These are phyloP conservation scores for Ceratobasidium sp. DNA, from an alignment of 1,284 basidiomycete genomes.

Conservation along the genomic window DNA sequence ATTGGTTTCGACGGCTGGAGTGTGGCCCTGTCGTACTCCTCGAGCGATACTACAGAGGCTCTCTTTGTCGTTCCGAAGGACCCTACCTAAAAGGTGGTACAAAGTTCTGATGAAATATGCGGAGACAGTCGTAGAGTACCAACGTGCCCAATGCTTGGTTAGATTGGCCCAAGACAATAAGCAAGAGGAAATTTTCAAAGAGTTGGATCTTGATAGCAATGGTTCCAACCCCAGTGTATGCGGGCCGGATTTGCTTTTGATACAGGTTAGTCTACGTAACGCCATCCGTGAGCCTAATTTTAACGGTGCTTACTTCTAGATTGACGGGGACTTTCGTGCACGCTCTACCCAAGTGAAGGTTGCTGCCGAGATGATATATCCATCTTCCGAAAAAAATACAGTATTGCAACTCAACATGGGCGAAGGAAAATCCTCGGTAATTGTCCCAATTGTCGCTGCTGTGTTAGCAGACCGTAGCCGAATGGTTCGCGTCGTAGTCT, in stretches of 20 bases:
- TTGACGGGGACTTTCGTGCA: slow-evolving; percentile 60
- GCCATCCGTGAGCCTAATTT: background rate
- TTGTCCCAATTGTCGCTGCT: slow-evolving; percentile 59
- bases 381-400: slow-evolving; percentile 54
- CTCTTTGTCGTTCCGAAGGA: background rate
- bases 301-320: slow-evolving; percentile 49
- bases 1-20: background rate
- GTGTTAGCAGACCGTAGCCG: slow-evolving; percentile 58
- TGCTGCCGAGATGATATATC: slow-evolving; percentile 62
- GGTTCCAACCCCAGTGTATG: too few species aligned
- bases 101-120: slow-evolving; percentile 19
- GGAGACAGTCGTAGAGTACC: slow-evolving; percentile 8
- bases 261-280: slow-evolving; percentile 9
- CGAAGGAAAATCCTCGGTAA: slow-evolving; percentile 66
- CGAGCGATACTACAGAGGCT: slow-evolving; percentile 6
- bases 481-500: slow-evolving; percentile 61
- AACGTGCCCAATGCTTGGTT: slow-evolving; percentile 18
- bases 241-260: slow-evolving; percentile 16
- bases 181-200: slow-evolving; percentile 24
- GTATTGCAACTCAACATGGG: slow-evolving; percentile 68
- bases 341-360: slow-evolving; percentile 58
- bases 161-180: background rate
- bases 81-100: background rate
- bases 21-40: slow-evolving; percentile 35
- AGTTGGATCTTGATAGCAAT: background rate